phyloP scores from a whole-genome alignment of 192 early-diverging fungal species.

The Entomortierella parvispora region DNA sequence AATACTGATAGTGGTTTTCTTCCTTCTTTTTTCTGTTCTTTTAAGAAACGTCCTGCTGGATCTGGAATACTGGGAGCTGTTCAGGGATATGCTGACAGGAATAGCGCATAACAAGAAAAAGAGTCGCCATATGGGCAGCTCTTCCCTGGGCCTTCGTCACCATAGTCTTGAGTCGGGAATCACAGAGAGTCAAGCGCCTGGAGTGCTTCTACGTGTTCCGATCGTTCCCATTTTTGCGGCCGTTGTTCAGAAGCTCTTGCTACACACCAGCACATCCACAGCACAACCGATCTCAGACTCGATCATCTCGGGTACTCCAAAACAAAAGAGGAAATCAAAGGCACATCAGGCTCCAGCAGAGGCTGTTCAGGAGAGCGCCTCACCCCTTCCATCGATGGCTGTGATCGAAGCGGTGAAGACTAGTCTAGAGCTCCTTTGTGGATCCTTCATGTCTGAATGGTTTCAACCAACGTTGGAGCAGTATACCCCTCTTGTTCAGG shows the following conservation, averaged over 20 bases:
- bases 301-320: background rate
- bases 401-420: slow-evolving; percentile 14
- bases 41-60: slow-evolving; percentile 24
- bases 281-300: background rate
- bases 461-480: slow-evolving; percentile 50
- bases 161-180: background rate
- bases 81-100: slow-evolving; percentile 28
- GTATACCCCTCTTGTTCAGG: slow-evolving; percentile 49
- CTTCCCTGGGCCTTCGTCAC: too few relatives aligned
- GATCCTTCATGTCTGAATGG: slow-evolving; percentile 35
- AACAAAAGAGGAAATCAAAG: slow-evolving; percentile 8
- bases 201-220: slow-evolving; percentile 29
- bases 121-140: background rate
- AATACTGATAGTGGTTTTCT: too few relatives aligned
- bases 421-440: slow-evolving; percentile 30
- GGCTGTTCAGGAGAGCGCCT: background rate
- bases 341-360: background rate
- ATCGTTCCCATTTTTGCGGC: slow-evolving; percentile 42
- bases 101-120: slow-evolving; percentile 23
- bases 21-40: background rate
- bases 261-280: background rate
- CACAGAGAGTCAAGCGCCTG: slow-evolving; percentile 12
- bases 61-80: slow-evolving; percentile 42
- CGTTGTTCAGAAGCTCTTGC: slow-evolving; percentile 15
- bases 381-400: background rate